Conservation (phyloP, 306 rosid genomes). For the Canavalia ensiformis region DNA sequence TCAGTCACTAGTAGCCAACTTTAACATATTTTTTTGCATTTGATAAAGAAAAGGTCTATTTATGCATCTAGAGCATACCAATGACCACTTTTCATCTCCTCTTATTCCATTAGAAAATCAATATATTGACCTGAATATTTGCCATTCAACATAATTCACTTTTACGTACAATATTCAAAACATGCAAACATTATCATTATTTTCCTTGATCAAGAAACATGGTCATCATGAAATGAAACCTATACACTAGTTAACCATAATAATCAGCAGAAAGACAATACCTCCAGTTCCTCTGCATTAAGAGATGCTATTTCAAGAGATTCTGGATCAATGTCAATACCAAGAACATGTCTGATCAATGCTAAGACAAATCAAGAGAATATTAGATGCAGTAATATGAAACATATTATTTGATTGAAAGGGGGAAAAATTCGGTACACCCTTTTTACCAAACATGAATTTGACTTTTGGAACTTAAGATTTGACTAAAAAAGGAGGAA, state of each 20-base stretch:
- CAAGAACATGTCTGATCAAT: constrained; percentile 81
- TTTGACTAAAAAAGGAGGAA: constrained; percentile 27
- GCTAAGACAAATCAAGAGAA: constrained; percentile 55
- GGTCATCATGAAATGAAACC: constrained; percentile 35
- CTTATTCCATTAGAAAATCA: constrained; percentile 15
- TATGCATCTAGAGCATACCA: constrained; percentile 26
- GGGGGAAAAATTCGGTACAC: background rate
- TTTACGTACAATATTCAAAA: constrained; percentile 33
- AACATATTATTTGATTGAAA: background rate
- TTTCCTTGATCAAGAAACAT: constrained; percentile 6
- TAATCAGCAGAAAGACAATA: constrained; percentile 45
- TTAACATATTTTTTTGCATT: constrained; percentile 41
- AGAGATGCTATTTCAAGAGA: constrained; percentile 82
- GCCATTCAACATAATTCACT: background rate
- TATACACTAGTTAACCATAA: constrained; percentile 33
- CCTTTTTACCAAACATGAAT: background rate
- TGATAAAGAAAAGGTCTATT: background rate
- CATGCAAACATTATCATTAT: constrained; percentile 28
- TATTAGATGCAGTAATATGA: constrained; percentile 18
- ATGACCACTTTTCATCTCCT: constrained; percentile 20
- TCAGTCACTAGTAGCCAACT: constrained; percentile 39
- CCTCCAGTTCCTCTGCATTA: constrained; percentile 95
- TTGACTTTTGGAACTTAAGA: constrained; percentile 9
- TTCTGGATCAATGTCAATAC: constrained; percentile 91
- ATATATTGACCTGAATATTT: constrained; percentile 20